Evolutionary conservation across 1,284 basidiomycete species (phyloP).

Genomic region (Vanrija humicola): DNA sequence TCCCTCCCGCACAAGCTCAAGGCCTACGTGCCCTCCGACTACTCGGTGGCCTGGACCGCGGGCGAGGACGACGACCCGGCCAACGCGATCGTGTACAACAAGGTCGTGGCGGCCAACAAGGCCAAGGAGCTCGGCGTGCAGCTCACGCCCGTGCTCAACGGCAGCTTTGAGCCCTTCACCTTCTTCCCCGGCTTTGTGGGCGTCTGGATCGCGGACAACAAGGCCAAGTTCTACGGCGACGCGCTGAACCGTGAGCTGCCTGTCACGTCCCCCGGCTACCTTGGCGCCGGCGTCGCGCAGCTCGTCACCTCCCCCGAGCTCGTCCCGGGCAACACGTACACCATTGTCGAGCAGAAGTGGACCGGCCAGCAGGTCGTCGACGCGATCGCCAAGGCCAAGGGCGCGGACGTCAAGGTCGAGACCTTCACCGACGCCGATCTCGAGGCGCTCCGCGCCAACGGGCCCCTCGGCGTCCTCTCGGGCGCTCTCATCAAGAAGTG

Average conservation of each 20-base stretch:
- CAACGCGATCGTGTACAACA: neutral
- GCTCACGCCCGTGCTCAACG: conserved; percentile 4
- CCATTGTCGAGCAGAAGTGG: conserved; percentile 2
- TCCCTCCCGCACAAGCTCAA: neutral
- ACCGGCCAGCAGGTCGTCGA: conserved; percentile 7
- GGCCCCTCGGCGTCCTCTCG: conserved; percentile 58
- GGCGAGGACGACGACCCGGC: conserved; percentile 1
- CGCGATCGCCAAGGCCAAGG: conserved; percentile 1
- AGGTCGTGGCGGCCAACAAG: neutral
- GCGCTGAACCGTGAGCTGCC: neutral
- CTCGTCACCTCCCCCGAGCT: neutral
- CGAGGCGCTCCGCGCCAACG: conserved; percentile 20
- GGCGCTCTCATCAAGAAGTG: conserved; percentile 64
- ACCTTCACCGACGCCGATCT: conserved; percentile 3
- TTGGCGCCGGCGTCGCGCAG: conserved; percentile 3
- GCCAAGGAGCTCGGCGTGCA: conserved; percentile 6
- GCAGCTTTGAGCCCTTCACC: conserved; percentile 9
- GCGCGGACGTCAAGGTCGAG: neutral
- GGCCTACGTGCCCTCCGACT: conserved; percentile 16
- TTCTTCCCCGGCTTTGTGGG: conserved; percentile 1
- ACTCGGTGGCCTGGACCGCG: conserved; percentile 3
- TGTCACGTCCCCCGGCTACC: conserved; percentile 6
- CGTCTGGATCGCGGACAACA: conserved; percentile 11
- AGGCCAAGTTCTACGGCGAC: conserved; percentile 5
- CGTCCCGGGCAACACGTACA: neutral